Percentiles rank a stretch among this genome's conserved stretches.
Evolutionary conservation across 78 protist genomes (phyloP).

Genomic region (Dictyostelium intermedium): DNA sequence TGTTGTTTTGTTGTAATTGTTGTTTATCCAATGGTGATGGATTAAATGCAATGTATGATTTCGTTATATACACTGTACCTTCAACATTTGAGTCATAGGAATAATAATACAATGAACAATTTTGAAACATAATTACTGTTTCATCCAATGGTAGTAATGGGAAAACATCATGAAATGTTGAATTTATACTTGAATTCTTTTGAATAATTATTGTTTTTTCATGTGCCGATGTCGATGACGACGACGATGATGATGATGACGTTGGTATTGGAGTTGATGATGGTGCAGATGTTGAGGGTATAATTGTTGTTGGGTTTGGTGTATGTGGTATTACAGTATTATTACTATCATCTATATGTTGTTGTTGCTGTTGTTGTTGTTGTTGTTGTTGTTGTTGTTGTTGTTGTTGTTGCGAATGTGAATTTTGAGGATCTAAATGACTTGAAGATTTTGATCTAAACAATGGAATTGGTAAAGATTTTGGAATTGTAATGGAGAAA

Average conservation of each 20-base stretch:
- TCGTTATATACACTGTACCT: constrained; percentile 42
- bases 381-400: neutral
- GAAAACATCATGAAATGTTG: constrained; percentile 34
- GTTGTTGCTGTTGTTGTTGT: neutral
- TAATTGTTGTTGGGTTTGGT: neutral
- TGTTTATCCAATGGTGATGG: constrained; percentile 12
- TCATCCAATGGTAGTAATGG: constrained; percentile 58
- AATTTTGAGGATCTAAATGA: neutral
- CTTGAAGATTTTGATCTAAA: constrained; percentile 52
- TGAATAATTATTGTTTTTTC: constrained; percentile 63
- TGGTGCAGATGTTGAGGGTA: neutral
- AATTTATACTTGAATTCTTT: constrained; percentile 20
- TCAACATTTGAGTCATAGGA: constrained; percentile 8
- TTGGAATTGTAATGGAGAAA: constrained; percentile 2
- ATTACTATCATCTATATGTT: neutral
- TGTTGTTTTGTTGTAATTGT: neutral
- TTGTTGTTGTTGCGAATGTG: neutral
- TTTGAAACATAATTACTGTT: constrained; percentile 9
- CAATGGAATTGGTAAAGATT: constrained; percentile 16
- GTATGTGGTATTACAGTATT: neutral
- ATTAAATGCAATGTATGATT: constrained; percentile 60
- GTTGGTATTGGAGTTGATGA: neutral
- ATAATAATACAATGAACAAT: constrained; percentile 31
- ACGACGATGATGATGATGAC: neutral
- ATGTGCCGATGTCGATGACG: neutral